phyloP scores from a whole-genome alignment of 2,329 filamentous ascomycete species.

The Coleophoma eucalyptorum region DNA sequence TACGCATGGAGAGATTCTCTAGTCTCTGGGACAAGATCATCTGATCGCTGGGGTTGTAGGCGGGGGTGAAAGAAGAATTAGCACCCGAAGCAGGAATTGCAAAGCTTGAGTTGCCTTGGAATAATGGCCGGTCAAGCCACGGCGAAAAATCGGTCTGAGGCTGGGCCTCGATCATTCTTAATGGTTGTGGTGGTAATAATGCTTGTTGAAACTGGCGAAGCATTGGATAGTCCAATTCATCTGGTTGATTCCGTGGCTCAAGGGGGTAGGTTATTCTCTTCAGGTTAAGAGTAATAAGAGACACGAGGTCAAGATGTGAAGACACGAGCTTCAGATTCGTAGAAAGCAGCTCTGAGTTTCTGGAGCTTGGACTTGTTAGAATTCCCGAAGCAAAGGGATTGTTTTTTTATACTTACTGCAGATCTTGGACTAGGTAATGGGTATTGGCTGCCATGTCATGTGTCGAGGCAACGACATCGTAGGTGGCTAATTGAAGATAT shows the following conservation, averaged over 20 bases:
- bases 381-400: neutral
- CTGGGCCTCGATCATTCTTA: slow-evolving; percentile 9
- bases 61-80: too few relatives aligned
- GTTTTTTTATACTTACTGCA: slow-evolving; percentile 7
- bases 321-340: slow-evolving; percentile 14
- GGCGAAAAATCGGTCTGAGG: slow-evolving; percentile 1
- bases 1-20: slow-evolving; percentile 17
- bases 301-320: slow-evolving; percentile 18
- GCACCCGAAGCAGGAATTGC: too few relatives aligned
- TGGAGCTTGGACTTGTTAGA: neutral
- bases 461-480: slow-evolving; percentile 11
- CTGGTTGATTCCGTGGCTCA: slow-evolving; percentile 7
- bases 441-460: slow-evolving; percentile 11
- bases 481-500: slow-evolving; percentile 13
- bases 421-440: slow-evolving; percentile 8
- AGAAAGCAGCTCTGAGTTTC: slow-evolving; percentile 10
- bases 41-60: too few relatives aligned
- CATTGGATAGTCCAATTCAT: slow-evolving; percentile 18
- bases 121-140: slow-evolving; percentile 3
- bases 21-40: slow-evolving; percentile 10
- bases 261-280: slow-evolving; percentile 18
- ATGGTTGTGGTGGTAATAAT: slow-evolving; percentile 11
- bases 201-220: slow-evolving; percentile 19
- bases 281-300: slow-evolving; percentile 13
- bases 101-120: too few relatives aligned